Evolutionary conservation across 1,139 yeast genomes (phyloP), one percentile per base, ranked within the genome.

Genomic region (Yamadazyma mexicana): DNA sequence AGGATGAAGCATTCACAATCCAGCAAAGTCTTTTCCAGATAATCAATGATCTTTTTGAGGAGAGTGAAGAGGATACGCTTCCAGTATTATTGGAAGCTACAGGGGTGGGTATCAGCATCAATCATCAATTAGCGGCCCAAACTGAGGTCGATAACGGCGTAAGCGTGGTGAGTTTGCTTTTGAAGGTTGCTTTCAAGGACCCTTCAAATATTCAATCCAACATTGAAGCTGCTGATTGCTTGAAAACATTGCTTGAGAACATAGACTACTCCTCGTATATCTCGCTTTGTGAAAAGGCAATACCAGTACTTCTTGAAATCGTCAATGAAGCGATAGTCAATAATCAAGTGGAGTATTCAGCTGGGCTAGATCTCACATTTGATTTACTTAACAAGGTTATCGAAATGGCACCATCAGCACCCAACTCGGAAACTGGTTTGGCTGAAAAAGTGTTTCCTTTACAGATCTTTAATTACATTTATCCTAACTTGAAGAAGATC

Each of bases 61-160:
- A 79, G 1, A 78, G 95, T 1, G 87, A 81, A 37, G 96, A 87
- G 35, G 98, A 91, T 52, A 78, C 96, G 0, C 81, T 87, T 22
- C 79, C 92, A 0, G 72, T 85, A 34, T 62, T 89, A 36, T 73
- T 87, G n/a, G 96, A 89, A 55, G 77, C 85, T 0, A 62, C 86
- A 22, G 71, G 81, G 1, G 69, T 73, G 9, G 76, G 83, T 2
- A 69, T 85, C 42, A 64, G 74, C 42, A 64, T 76, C 8, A 62
- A 64, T 40, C 66, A 72, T 5, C 43, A 58, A 2, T 58, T 64
- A 29, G 69, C 78, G 0, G 52, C 66, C 1, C 49, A 50, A 14
- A 61, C 72, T 1, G 44, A 46, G n/a, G 25, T 36, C 4, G 17
- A 24, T 10, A 16, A 18, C 17, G 38, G 31, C 11, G 27, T 31